Evolutionary conservation across 345 rosid species (phyloP), one percentile per base, ranked within the genome.

Genomic region (Kandelia obovata): DNA sequence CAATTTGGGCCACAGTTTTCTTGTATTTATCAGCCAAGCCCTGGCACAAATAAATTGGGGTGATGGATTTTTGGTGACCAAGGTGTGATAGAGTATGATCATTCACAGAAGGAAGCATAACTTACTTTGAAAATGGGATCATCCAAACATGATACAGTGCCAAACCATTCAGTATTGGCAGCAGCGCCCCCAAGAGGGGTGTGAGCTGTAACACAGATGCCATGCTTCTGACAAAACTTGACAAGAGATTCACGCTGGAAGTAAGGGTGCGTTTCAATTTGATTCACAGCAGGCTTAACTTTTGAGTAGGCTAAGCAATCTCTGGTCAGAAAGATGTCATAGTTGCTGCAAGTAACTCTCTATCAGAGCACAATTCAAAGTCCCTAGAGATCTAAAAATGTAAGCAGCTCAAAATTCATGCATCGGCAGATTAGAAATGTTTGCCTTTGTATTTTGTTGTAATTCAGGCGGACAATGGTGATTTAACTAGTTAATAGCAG

Each of bases 221-320:
- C 94, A 1, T 91, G 97, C 77, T 93, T 93, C 78, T 83, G 97
- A 77, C 96, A 93, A 82, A 93, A 91, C 59, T 89, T 91, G 55
- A 93, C 91, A 37, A 91, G 97, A 16, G 83, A 91, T 3, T 91
- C 92, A 0, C 98, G 94, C 73, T 93, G 98, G 68, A 93, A 93
- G 81, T 91, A 93, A 46, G 96, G 97, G 64, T 91, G 97, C 8
- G 92, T 88, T 78, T 93, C 97, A 1, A 93, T 81, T 82, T 93
- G 98, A 81, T 93, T 93, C 69, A 93, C 98, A n/a, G 92, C 96
- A 8, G 98, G 98, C 79, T 93, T 93, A 79, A 93, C 82, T 77
- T 90, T 93, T 61, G 96, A 85, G 83, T 89, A 91, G 49, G 98
- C 96, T 65, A 93, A 74, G 87, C 96, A 91, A 72, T 91, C 97